A percentile compares a stretch with the other conserved stretches of the same genome.
phyloP scores from a whole-genome alignment of 2,329 filamentous ascomycete species.

The Fonsecaea pedrosoi region DNA sequence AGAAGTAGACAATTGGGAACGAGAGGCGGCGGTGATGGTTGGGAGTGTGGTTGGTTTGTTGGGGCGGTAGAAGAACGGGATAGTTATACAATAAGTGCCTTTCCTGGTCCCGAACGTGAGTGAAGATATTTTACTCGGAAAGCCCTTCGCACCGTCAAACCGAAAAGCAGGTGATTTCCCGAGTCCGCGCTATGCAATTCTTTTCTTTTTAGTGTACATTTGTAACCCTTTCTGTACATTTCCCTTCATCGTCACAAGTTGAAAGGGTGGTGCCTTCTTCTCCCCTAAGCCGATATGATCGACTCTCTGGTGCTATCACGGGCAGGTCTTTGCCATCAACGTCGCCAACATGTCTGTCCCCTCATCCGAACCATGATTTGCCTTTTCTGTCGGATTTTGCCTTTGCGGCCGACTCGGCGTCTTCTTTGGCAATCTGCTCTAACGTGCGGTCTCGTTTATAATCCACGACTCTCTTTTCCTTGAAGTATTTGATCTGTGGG shows the following conservation, averaged over 20 bases:
- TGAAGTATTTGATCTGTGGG: conserved; percentile 89
- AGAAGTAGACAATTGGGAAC: conserved; percentile 72
- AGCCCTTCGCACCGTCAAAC: conserved; percentile 1
- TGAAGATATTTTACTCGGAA: conserved; percentile 13
- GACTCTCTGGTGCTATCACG: background rate
- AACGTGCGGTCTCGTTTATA: conserved; percentile 82
- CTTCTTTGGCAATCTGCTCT: conserved; percentile 74
- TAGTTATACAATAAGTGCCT: background rate
- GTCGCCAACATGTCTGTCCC: background rate
- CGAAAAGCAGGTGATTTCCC: background rate
- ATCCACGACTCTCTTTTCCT: conserved; percentile 93
- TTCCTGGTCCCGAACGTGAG: background rate
- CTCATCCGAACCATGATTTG: conserved; percentile 40
- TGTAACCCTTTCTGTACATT: conserved; percentile 6
- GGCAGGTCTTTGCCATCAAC: background rate
- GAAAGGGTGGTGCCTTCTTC: background rate
- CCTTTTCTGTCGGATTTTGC: conserved; percentile 49
- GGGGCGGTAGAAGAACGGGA: conserved; percentile 35
- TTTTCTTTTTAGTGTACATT: background rate
- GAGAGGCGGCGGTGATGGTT: conserved; percentile 94
- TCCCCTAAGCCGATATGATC: background rate
- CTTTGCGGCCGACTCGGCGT: conserved; percentile 66
- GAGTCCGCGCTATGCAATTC: conserved; percentile 18
- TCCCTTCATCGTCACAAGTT: background rate
- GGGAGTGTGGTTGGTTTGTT: conserved; percentile 74